phyloP scores from a whole-genome alignment of 371 early-diverging fungal genomes.

The Scutellospora calospora region DNA sequence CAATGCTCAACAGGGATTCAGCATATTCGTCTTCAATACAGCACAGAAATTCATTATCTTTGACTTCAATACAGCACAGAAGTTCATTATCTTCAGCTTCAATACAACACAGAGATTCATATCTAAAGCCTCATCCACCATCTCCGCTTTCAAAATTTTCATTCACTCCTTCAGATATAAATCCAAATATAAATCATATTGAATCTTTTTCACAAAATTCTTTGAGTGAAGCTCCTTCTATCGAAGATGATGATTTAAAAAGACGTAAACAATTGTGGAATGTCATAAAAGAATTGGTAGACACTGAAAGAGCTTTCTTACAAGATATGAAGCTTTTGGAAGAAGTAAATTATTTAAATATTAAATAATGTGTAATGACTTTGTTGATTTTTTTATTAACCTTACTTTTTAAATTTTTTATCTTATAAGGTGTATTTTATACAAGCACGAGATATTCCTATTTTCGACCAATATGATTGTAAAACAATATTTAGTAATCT shows the following conservation, averaged over 20 bases:
- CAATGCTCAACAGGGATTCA: too few species aligned
- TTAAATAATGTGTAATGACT: too few species aligned
- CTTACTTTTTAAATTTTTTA: background rate
- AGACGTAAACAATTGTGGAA: slow-evolving; percentile 52
- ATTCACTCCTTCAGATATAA: too few species aligned
- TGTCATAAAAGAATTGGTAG: slow-evolving; percentile 70
- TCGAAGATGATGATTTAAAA: slow-evolving; percentile 25
- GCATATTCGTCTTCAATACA: too few species aligned
- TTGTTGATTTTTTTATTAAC: too few species aligned
- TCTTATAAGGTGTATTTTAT: slow-evolving; percentile 60
- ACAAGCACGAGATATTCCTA: slow-evolving; percentile 53
- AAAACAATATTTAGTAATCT: slow-evolving; percentile 72
- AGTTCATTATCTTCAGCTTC: background rate
- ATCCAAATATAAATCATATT: background rate
- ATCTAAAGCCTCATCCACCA: background rate
- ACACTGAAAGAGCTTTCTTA: slow-evolving; percentile 72
- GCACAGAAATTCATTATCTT: too few species aligned
- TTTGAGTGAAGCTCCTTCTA: background rate
- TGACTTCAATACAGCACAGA: too few species aligned
- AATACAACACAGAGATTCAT: background rate
- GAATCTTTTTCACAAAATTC: background rate
- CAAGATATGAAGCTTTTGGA: slow-evolving; percentile 73
- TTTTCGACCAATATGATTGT: slow-evolving; percentile 62
- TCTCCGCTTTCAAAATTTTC: background rate
- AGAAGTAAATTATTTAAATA: slow-evolving; percentile 55